Evolutionary conservation across 495 filamentous ascomycete genomes (phyloP).

Genomic region (Podospora anserina): DNA sequence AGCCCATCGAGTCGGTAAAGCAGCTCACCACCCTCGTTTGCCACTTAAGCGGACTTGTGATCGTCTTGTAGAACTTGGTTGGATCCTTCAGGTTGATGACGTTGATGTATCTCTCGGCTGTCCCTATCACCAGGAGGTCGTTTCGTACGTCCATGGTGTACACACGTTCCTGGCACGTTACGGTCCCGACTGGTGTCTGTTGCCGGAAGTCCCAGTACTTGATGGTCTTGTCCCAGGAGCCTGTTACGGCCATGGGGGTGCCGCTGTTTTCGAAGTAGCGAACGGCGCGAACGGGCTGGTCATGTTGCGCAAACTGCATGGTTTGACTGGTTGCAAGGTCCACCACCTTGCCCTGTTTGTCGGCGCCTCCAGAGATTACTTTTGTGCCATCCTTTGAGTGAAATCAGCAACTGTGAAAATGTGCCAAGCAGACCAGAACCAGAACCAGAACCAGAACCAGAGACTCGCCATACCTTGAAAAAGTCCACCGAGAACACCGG

Average conservation of each 20-base stretch:
- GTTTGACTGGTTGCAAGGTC: slow-evolving; percentile 60
- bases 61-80: slow-evolving; percentile 77
- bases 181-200: slow-evolving; percentile 53
- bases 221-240: slow-evolving; percentile 93
- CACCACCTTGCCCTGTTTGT: slow-evolving; percentile 77
- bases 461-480: slow-evolving; percentile 61
- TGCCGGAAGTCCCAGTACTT: slow-evolving; percentile 92
- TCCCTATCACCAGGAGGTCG: slow-evolving; percentile 81
- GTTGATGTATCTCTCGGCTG: slow-evolving; percentile 88
- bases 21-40: slow-evolving; percentile 91
- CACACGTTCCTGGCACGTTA: slow-evolving; percentile 75
- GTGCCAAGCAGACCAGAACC: not conserved
- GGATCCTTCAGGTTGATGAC: slow-evolving; percentile 84
- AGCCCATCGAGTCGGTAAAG: slow-evolving; percentile 82
- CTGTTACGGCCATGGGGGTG: slow-evolving; percentile 72
- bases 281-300: slow-evolving; percentile 72
- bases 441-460: not conserved
- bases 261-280: slow-evolving; percentile 66
- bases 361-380: slow-evolving; percentile 77
- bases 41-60: slow-evolving; percentile 87
- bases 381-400: slow-evolving; percentile 56
- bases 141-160: slow-evolving; percentile 86
- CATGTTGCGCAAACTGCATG: slow-evolving; percentile 69
- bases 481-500: slow-evolving; percentile 75
- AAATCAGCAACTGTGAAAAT: not conserved